Conservation (phyloP, 202 grass and related monocot genomes). For the Setaria viridis region DNA sequence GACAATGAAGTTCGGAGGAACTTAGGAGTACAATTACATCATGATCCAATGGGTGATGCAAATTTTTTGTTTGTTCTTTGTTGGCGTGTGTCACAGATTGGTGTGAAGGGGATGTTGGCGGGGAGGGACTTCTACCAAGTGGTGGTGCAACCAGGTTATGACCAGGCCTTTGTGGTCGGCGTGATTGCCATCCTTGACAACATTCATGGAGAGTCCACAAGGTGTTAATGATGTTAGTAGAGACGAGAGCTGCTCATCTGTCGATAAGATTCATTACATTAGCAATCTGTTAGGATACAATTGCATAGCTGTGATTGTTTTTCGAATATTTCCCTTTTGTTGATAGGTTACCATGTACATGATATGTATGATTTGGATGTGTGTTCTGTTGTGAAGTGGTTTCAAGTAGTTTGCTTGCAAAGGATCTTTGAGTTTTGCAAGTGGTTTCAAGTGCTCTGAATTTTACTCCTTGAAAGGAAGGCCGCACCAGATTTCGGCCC, state of each 20-base stretch:
- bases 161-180: constrained; percentile 86
- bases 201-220: constrained; percentile 85
- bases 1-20: neutral
- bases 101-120: constrained; percentile 57
- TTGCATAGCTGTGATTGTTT: constrained; percentile 26
- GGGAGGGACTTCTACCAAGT: constrained; percentile 87
- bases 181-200: constrained; percentile 91
- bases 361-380: neutral
- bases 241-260: neutral
- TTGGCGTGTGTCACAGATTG: constrained; percentile 48
- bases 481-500: too few species aligned
- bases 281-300: constrained; percentile 17
- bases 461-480: too few species aligned
- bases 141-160: constrained; percentile 80
- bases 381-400: constrained; percentile 19
- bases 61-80: neutral
- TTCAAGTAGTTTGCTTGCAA: neutral
- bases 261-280: neutral
- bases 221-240: constrained; percentile 55
- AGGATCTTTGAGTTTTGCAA: neutral
- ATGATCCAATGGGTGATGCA: neutral
- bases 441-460: too few species aligned
- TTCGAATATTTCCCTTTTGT: neutral
- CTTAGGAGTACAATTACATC: neutral
- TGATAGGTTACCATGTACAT: constrained; percentile 6